Base-by-base conservation (phyloP, 768 basidiomycete genomes). In the Boletellus ananiceps region DNA sequence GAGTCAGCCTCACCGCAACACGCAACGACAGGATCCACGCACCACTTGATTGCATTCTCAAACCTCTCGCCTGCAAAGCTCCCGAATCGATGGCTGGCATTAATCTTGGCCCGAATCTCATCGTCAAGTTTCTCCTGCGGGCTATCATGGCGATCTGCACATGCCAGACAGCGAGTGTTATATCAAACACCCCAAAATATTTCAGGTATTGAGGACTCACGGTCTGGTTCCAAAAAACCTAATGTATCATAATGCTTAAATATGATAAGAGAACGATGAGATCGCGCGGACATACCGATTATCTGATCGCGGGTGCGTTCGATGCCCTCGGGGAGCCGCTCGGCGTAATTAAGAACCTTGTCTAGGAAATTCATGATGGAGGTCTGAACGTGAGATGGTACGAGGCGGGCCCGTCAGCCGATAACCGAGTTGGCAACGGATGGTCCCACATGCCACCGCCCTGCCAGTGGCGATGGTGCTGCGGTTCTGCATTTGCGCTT, bases 31-130 rank as follows among this genome's bases (percentile, higher is more conserved):
- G 2, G 19, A 36, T 39, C 4, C 32, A 68, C 71, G 21, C 49
- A 86, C 88, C 90, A 97, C 70, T 96, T 97, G 38, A 88, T 84
- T 31, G 74, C 71, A 63, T 93, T 93, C 11, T 79, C 74, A 4
- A 71, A 59, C 32, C 93, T 73, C 65, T 88, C 75, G 7, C 67
- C 72, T 0, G 94, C 93, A 67, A 98, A 99, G 55, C 86, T 89
- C 19, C 79, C 62, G 68, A 91, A 98, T 25, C 94, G 81, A 71
- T 99, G 96, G 12, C 74, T 68, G 0, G 78, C 77, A 47, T 83
- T 82, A 61, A 97, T 96, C 63, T 81, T 75, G 2, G 80, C 78
- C 19, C 93, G 75, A 55, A 88, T 72, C 56, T 79, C 71, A 62
- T 96, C 93, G 52, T 80, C 72, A 9, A 68, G 74, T 53, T 79